Base-by-base conservation (phyloP, 208 protist genomes). In the Leishmania arabica region DNA sequence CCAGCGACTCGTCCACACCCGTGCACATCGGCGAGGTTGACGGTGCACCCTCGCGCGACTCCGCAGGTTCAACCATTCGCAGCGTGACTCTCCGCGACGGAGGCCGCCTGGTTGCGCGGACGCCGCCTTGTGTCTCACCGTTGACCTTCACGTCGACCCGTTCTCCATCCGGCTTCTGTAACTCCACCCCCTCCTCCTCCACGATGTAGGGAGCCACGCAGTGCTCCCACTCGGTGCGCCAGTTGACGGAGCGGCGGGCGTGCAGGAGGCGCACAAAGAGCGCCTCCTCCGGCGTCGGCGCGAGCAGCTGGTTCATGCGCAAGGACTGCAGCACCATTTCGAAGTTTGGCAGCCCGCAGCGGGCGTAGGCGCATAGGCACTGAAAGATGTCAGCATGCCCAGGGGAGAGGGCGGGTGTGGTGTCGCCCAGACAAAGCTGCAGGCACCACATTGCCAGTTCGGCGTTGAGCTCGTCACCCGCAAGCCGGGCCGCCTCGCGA, bases 221-320 rank as follows among this genome's bases (percentile, higher is more conserved):
- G 42, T 77, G 62, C 65, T 88, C 82, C 72, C 91, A 73, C 80
- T 90, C 88, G 49, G 77, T 74, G 54, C 87, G 78, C 84, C 88
- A 92, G 47, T 85, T 84, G 2, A 90, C 71, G 65, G 79, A 90
- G 77, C 85, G 88, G 47, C 92, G 89, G 62, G 84, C 88, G 86
- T 94, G 87, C 73, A 95, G 80, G 73, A 97, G 88, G 34, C 88
- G 80, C n/a, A 95, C 72, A 49, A 91, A 89, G 45, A 95, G 83
- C 9, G 79, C 60, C 78, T 95, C 87, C 82, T 97, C 94, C 40
- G 77, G 82, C 2, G 74, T 89, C 1, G 89, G 78, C 11, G 69
- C n/a, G 62, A 95, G 78, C 45, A 95, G 80, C 60, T 80, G 86
- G 76, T 92, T 94, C 56, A 89, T 80, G 31, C 85, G 79, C 40